Base-by-base conservation (phyloP, 768 basidiomycete genomes). In the Boletus pseudo-olivaceus region DNA sequence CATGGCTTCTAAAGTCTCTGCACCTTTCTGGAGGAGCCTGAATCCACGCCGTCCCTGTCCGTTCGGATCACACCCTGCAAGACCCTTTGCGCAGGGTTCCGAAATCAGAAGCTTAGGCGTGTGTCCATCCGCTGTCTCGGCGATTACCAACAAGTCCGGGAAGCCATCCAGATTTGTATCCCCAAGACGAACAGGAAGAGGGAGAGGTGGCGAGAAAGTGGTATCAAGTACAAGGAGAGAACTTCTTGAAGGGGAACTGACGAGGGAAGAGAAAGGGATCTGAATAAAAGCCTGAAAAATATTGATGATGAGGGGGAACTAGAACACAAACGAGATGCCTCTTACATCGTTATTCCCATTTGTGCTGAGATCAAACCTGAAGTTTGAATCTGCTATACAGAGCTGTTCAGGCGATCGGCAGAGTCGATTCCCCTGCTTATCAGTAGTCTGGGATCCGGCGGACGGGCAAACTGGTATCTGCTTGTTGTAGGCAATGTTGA, bases 91-190 rank as follows among this genome's bases (percentile, higher is more conserved):
- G 57, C 90, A 93, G 1, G 82, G 82, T 9, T 81, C 78, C 5
- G 87, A 90, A 57, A 80, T 78, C 5, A 88, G 63, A 23, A 93
- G 69, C 49, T 80, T 78, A 0, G 88, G 88, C 6, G 78, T 81
- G 19, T 76, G 78, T 48, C 75, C 73, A 59, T 51, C 54, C 60
- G 39, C 78, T 63, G 6, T 79, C 59, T 70, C 82, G 1, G 78
- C 64, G 23, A 85, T 83, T 9, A 83, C 62, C 7, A 97, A 72
- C 8, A 98, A 63, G 62, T 98, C 97, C 0, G 96, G 94, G 72
- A 89, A 98, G 3, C 97, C 97, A 66, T 98, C 95, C 19, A 96
- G 77, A 68, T 98, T 89, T 47, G 82, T 87, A 71, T 99, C 97
- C 32, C 94, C 97, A 0, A 94, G 73, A 56, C 85, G 86, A 45